Evolutionary conservation across 1,284 basidiomycete genomes (phyloP).

Genomic region (Sparassis latifolia): DNA sequence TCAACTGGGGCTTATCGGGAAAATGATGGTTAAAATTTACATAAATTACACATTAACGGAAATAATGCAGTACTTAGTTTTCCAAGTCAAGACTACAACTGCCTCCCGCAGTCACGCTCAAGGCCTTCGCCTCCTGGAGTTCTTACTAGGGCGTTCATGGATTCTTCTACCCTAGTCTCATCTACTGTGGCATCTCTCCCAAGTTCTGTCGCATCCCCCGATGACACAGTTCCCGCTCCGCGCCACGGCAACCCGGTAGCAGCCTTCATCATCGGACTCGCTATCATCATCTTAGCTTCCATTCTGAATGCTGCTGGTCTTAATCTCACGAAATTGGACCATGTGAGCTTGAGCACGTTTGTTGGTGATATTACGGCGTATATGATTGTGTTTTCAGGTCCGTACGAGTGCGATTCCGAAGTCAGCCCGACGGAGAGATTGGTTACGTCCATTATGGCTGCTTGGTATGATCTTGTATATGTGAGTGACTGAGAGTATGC

Average conservation of each 20-base stretch:
- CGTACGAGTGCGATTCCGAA: conserved; percentile 69
- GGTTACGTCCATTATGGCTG: conserved; percentile 75
- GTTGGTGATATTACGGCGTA: too few relatives aligned
- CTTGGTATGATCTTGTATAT: conserved; percentile 80
- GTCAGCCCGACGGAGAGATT: conserved; percentile 59
- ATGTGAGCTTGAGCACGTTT: conserved; percentile 40
- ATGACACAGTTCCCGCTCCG: conserved; percentile 21
- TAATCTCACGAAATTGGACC: conserved; percentile 80
- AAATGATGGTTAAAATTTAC: too few relatives aligned
- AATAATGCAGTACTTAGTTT: too few relatives aligned
- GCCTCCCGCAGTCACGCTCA: too few relatives aligned
- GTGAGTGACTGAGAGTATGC: conserved; percentile 25
- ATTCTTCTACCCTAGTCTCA: background rate
- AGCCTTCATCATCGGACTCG: conserved; percentile 74
- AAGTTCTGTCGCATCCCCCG: conserved; percentile 5
- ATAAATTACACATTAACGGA: too few relatives aligned
- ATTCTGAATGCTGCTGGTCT: conserved; percentile 81
- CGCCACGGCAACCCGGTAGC: conserved; percentile 55
- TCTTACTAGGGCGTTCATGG: background rate
- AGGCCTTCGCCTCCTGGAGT: too few relatives aligned
- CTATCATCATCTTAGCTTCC: conserved; percentile 73
- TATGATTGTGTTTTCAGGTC: conserved; percentile 34
- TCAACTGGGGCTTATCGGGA: too few relatives aligned
- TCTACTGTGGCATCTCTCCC: conserved; percentile 1
- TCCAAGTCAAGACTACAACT: too few relatives aligned